Conservation (phyloP, 2,329 filamentous ascomycete species). For the Phialocephala sp. region DNA sequence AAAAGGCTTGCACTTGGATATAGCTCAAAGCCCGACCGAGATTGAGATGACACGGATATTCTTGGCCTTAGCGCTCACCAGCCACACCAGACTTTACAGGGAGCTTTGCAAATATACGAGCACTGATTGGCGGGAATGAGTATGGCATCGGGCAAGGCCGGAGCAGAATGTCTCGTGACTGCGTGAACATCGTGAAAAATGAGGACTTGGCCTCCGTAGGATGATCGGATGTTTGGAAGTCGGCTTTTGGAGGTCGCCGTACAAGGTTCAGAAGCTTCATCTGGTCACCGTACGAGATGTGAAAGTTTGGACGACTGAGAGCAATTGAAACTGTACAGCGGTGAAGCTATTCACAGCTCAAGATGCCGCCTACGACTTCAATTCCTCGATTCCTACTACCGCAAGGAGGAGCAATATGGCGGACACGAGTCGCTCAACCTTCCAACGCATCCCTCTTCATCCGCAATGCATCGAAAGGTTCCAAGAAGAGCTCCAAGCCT, state of each 20-base stretch:
- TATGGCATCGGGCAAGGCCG: slow-evolving; percentile 4
- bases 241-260: slow-evolving; percentile 7
- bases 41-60: slow-evolving; percentile 22
- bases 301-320: slow-evolving; percentile 10
- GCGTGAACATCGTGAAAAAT: neutral
- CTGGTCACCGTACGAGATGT: slow-evolving; percentile 4
- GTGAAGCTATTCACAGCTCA: slow-evolving; percentile 10
- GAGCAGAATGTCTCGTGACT: neutral
- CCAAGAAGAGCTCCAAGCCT: slow-evolving; percentile 44
- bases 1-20: slow-evolving; percentile 18
- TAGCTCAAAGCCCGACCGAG: slow-evolving; percentile 10
- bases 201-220: neutral
- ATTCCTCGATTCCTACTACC: slow-evolving; percentile 75
- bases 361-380: slow-evolving; percentile 49
- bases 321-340: neutral
- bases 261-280: slow-evolving; percentile 9
- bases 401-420: slow-evolving; percentile 63
- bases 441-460: slow-evolving; percentile 24
- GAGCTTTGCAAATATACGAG: slow-evolving; percentile 1
- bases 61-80: slow-evolving; percentile 22
- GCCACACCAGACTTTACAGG: slow-evolving; percentile 18
- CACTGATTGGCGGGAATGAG: slow-evolving; percentile 1
- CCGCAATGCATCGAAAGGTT: slow-evolving; percentile 45
- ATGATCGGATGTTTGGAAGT: neutral
- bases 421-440: slow-evolving; percentile 41